phyloP scores from a whole-genome alignment of 2,329 filamentous ascomycete genomes.

The Ascochyta rabiei region DNA sequence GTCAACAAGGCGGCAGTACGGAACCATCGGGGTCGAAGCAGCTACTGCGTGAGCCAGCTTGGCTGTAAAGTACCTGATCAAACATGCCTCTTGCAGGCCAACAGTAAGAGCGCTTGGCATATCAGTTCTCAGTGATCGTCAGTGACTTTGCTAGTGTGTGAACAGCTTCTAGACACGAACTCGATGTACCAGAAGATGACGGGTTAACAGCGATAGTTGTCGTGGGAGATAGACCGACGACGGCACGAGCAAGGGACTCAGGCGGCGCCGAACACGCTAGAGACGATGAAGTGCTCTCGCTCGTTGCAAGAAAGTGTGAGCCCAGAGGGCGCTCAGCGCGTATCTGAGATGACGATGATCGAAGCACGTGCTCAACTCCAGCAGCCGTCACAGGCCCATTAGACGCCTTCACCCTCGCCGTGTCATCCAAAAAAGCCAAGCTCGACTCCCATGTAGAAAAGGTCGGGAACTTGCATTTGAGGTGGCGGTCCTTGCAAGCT shows the following conservation, averaged over 20 bases:
- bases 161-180: neutral
- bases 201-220: neutral
- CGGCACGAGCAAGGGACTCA: neutral
- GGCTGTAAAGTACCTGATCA: neutral
- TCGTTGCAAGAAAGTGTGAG: neutral
- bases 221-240: neutral
- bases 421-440: neutral
- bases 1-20: neutral
- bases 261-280: neutral
- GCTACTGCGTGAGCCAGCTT: neutral
- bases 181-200: neutral
- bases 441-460: neutral
- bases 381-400: neutral
- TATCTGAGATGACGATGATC: neutral
- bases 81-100: conserved; percentile 1
- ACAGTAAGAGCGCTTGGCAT: neutral
- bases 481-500: neutral
- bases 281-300: neutral
- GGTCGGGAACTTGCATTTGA: neutral
- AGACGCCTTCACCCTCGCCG: neutral
- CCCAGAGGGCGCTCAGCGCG: neutral
- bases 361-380: neutral
- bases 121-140: neutral
- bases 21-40: neutral
- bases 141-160: no score